Evolutionary conservation across 441 rosid genomes (phyloP), one percentile per base, ranked within the genome.

Genomic region (Dalechampia spathulata): DNA sequence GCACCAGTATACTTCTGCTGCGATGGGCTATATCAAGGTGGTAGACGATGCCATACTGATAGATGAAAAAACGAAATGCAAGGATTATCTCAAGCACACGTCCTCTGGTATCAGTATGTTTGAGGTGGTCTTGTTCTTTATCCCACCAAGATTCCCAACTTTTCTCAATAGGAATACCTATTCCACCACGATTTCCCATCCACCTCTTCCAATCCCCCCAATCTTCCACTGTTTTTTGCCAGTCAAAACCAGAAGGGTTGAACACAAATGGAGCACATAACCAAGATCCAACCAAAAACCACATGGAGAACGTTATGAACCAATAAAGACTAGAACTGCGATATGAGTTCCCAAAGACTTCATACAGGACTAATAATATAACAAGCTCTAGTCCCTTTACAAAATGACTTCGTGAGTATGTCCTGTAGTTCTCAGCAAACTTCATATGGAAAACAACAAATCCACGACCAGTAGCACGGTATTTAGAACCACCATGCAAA

Each of bases 81-180:
- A 93, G 91, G 52, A 81, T 69, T 63, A 93, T 78, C 68, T 93
- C 96, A 45, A 90, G 61, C 55, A 90, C 47, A 67, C 76, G 72
- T 66, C 97, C 97, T 69, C 96, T 73, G 5, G 74, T 62, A 43
- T 75, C 87, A 4, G 96, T 81, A 76, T 74, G 19, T 68, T 51
- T 86, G 38, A 94, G 82, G 71, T 90, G 97, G 55, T 81, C 90
- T 46, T 84, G 97, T 69, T 94, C 99, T 41, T 56, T 75, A 28
- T 81, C 89, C 99, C 97, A 90, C 99, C 99, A 94, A 0, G 94
- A 94, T 67, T 87, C 97, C 97, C 99, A 94, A 70, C 99, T 90
- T 68, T 71, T 80, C 16, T 83, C 81, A 12, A 67, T 50, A 1
- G 70, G 80, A 30, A 90, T 93, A 20, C 99, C 99, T 14, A 93